A percentile compares a stretch with the other conserved stretches of the same genome.
phyloP scores from a whole-genome alignment of 768 basidiomycete species.

The Rhodocollybia butyracea region DNA sequence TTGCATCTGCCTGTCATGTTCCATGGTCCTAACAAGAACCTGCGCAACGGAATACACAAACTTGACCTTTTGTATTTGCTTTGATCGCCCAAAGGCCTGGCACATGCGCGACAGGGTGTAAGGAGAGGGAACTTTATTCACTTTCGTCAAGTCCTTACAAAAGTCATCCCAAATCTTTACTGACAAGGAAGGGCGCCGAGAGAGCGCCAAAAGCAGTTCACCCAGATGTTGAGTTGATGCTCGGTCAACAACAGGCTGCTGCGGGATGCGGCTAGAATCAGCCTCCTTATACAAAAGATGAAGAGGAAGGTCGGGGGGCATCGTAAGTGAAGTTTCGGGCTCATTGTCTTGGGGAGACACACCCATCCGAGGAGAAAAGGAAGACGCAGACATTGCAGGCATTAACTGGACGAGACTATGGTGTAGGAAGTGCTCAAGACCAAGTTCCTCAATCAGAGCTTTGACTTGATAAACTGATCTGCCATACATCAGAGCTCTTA shows the following conservation, averaged over 20 bases:
- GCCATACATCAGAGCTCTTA: background rate
- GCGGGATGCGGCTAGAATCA: background rate
- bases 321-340: background rate
- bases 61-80: conserved; percentile 57
- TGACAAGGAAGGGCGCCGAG: too few species aligned
- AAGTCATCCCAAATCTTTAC: too few species aligned
- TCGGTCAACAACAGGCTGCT: background rate
- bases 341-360: background rate
- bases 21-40: conserved; percentile 45
- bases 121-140: conserved; percentile 45
- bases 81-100: conserved; percentile 60
- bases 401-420: too few species aligned
- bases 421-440: background rate
- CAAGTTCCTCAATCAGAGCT: conserved; percentile 1
- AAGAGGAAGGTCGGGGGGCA: too few species aligned
- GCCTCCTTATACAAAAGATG: background rate
- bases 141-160: background rate
- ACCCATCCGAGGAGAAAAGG: background rate
- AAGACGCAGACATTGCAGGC: background rate
- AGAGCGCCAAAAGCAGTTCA: background rate
- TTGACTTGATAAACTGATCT: conserved; percentile 2
- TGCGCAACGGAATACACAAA: conserved; percentile 71
- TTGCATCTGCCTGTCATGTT: conserved; percentile 44
- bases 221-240: background rate
- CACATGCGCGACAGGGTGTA: conserved; percentile 60